These are phyloP conservation scores for Dendrobium chrysotoxum DNA, from an alignment of 106 monocot species.

Conservation along the genomic window DNA sequence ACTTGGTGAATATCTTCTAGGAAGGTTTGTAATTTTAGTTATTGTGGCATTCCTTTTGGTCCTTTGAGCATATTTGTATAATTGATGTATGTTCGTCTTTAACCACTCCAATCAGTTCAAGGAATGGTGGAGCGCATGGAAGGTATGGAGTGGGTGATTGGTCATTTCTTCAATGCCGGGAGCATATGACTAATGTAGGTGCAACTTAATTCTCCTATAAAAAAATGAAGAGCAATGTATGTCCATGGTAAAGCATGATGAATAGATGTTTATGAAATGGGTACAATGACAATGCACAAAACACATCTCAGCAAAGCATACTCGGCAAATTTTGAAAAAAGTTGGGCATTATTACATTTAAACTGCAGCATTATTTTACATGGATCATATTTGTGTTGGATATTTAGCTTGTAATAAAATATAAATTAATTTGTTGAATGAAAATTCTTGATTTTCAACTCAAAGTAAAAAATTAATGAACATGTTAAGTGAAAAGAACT, in stretches of 20 bases:
- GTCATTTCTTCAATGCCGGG: slow-evolving; percentile 91
- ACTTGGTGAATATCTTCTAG: slow-evolving; percentile 97
- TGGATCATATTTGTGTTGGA: neutral
- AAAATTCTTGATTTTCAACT: neutral
- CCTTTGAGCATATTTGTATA: slow-evolving; percentile 3
- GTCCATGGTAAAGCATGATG: neutral
- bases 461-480: neutral
- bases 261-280: neutral
- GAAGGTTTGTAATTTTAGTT: slow-evolving; percentile 50
- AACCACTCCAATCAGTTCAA: slow-evolving; percentile 36
- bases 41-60: neutral
- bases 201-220: neutral
- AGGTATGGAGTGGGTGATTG: slow-evolving; percentile 88
- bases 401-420: neutral
- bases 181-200: slow-evolving; percentile 77
- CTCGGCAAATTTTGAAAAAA: neutral
- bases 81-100: slow-evolving; percentile 2
- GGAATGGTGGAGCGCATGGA: slow-evolving; percentile 90
- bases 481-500: too few relatives aligned
- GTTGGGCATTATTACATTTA: neutral
- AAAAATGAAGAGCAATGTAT: neutral
- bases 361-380: neutral
- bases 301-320: neutral
- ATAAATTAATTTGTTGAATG: neutral
- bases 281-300: neutral